phyloP scores from a whole-genome alignment of 2,329 filamentous ascomycete species.

The Bertia moriformis region DNA sequence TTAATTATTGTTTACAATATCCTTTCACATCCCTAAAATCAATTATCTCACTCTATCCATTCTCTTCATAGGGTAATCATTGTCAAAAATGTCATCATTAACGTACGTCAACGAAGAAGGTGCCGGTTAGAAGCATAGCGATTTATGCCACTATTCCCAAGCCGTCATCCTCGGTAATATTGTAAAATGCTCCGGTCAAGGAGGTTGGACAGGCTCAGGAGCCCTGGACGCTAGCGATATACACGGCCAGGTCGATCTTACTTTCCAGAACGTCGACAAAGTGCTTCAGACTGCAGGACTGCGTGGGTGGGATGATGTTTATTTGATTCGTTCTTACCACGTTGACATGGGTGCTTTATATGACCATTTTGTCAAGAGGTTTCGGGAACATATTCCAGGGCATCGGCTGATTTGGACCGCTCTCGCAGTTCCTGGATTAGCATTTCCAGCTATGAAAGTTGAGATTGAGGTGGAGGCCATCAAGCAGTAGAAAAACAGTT shows the following conservation, averaged over 20 bases:
- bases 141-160: conserved; percentile 9
- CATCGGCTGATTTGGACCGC: neutral
- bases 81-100: conserved; percentile 1
- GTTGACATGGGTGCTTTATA: conserved; percentile 7
- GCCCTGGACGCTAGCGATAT: conserved; percentile 5
- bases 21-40: too few species aligned
- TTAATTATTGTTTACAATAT: too few species aligned
- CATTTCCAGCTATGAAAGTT: neutral
- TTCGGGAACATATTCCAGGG: neutral
- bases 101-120: conserved; percentile 1
- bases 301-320: conserved; percentile 12
- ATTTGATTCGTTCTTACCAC: conserved; percentile 10
- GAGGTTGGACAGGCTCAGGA: conserved; percentile 7
- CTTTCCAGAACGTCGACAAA: conserved; percentile 9
- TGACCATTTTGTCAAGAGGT: neutral
- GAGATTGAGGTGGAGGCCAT: neutral
- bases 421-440: neutral
- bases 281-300: conserved; percentile 10
- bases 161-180: conserved; percentile 9
- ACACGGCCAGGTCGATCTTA: conserved; percentile 1
- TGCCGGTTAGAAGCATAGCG: neutral
- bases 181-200: conserved; percentile 11
- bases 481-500: too few species aligned
- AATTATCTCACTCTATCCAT: too few species aligned
- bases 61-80: too few species aligned